These are phyloP conservation scores for Aspergillus egyptiacus DNA, from an alignment of 495 filamentous ascomycete species.

Conservation along the genomic window DNA sequence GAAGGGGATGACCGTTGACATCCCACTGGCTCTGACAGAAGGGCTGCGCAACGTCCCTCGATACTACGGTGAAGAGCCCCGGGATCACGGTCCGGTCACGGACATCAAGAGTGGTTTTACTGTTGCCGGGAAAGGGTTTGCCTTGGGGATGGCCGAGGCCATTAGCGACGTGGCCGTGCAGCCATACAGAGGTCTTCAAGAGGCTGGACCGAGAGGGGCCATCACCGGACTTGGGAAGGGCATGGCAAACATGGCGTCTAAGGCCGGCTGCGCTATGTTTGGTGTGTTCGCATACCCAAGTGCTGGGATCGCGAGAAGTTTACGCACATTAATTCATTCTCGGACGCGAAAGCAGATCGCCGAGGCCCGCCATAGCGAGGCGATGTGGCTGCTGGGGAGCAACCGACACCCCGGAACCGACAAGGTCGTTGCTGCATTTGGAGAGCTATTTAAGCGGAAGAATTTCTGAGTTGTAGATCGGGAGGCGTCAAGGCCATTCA, in stretches of 20 bases:
- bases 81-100: conserved; percentile 23
- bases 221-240: conserved; percentile 68
- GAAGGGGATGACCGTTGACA: conserved; percentile 49
- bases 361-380: conserved; percentile 13
- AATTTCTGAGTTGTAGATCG: neutral
- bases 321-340: conserved; percentile 14
- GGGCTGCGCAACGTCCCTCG: conserved; percentile 80
- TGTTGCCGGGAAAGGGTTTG: conserved; percentile 50
- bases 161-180: conserved; percentile 62
- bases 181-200: conserved; percentile 55
- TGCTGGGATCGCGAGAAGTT: conserved; percentile 20
- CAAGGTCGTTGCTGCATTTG: conserved; percentile 13
- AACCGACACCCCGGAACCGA: conserved; percentile 37
- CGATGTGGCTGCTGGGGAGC: neutral
- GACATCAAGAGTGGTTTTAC: conserved; percentile 31
- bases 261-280: conserved; percentile 35
- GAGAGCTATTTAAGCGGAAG: neutral
- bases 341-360: conserved; percentile 21
- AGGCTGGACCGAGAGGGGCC: conserved; percentile 54
- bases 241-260: conserved; percentile 64
- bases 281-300: conserved; percentile 21
- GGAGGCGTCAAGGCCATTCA: no score
- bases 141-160: conserved; percentile 66
- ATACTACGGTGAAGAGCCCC: conserved; percentile 59
- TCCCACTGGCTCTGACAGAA: conserved; percentile 65